Base-by-base conservation (phyloP, 2,329 filamentous ascomycete genomes). In the Phoma sp. region DNA sequence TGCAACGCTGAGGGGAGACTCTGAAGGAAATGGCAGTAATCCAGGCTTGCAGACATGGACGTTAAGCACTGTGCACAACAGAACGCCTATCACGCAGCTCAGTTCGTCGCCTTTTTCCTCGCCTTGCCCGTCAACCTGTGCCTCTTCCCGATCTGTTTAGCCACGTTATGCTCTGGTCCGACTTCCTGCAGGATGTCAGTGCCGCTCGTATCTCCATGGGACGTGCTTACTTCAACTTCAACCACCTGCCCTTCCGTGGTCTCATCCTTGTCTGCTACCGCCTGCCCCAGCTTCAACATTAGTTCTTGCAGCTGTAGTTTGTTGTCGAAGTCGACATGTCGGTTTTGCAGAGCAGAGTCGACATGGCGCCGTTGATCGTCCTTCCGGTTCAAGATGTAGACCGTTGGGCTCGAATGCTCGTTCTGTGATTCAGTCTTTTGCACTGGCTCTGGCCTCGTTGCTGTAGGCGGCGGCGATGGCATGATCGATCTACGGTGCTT, bases 401-500 rank as follows among this genome's bases (percentile, higher is more conserved):
- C 17, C 11, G 18, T 51, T 5, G 47, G 17, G 10, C 21, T 34
- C 21, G 30, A 38, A 5, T 48, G 28, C 23, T 48, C 43, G 7
- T 26, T 7, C 21, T 28, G 39, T n/a, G 28, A 9, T 7, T 40
- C 39, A 14, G 30, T 21, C 28, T 45, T 40, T 23, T 17, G 6
- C 26, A 10, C 21, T 21, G 15, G 36, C n/a, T 53, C 43, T 14
- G n/a, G 23, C 20, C 26, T 49, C 20, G 23, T 45, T 10, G 28
- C 15, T 14, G 39, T 34, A 12, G 32, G 51, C 15, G 54, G 48
- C 5, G 43, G 43, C 2, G 48, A 48, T 12, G 40, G 28, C 46
- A 54, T 54, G 47, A 46, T 52, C 1, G 47, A 42, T 17, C 28
- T 55, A 17, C 51, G 51, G 23, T 46, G 45, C 51, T 52, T 58